Base-by-base conservation (phyloP, 2,329 filamentous ascomycete species). In the Venturia asperata region DNA sequence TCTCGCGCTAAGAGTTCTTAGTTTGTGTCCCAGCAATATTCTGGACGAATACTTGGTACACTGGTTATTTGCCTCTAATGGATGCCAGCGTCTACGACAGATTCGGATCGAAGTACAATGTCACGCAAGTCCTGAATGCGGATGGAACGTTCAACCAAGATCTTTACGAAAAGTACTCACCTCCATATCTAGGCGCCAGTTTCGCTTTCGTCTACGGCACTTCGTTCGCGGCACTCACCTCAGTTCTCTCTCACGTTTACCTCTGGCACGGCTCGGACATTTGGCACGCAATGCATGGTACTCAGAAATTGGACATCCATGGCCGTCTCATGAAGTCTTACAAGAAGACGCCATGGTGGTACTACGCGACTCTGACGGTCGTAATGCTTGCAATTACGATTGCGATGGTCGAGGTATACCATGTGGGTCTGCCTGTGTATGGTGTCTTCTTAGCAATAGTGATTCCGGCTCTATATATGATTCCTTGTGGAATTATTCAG, bases 1-100 rank as follows among this genome's bases (percentile, higher is more conserved):
- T 5, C 47, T 87, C 89, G 0, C 94, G 92, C 73, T 88, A 95
- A 84, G 91, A 91, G 0, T 92, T 95, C 47, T 81, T 94, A 52
- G 47, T 58, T n/a, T 58, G 52, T 13, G 15, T 95, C 91, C 1
- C 71, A 37, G 69, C 73, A 11, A 70, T 70, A 68, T 60, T 64
- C 43, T 63, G 45, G 39, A 45, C 62, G 15, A 47, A 47, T n/a
- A 55, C 34, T 11, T 67, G 65, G 65, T 75, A 73, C 64, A 68
- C 70, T 2, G 71, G 71, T 17, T 76, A 74, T 63, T 69, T 77
- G 30, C 75, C 74, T 9, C 71, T 76, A 37, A 49, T 45, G 42
- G 64, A 66, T 30, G 70, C 72, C 1, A 68, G 66, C 24, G 74
- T 70, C 1, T 76, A 71, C 66, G 75, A 77, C 61, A 77, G 77